Percentiles rank a stretch among this genome's conserved stretches.
Conservation (phyloP, 495 filamentous ascomycete genomes). For the Neurospora tetrasperma region DNA sequence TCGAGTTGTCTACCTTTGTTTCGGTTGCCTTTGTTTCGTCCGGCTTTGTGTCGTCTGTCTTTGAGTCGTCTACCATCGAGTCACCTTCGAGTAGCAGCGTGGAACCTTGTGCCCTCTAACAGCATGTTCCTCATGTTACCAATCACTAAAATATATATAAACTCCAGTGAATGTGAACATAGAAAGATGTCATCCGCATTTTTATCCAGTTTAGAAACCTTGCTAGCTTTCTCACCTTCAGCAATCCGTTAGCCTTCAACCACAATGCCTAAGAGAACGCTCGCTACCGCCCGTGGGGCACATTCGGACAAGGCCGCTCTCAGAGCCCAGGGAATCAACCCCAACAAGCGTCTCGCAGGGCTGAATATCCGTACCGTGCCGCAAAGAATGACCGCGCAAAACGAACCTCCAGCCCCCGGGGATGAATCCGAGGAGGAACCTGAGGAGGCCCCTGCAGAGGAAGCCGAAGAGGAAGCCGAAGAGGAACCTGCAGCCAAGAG, state of each 20-base stretch:
- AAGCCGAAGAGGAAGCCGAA: no score
- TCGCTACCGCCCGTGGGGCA: background rate
- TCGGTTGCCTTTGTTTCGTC: background rate
- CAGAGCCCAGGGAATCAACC: background rate
- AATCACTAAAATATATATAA: background rate
- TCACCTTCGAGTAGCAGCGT: background rate
- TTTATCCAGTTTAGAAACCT: background rate
- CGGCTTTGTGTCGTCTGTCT: background rate
- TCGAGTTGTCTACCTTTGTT: background rate
- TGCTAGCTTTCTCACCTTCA: background rate
- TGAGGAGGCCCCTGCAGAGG: background rate
- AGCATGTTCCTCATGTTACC: background rate
- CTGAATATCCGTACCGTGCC: background rate
- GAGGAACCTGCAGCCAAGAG: no score
- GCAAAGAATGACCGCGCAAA: background rate
- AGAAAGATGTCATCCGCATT: no score
- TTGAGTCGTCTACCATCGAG: background rate
- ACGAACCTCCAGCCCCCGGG: background rate
- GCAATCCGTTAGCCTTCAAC: background rate
- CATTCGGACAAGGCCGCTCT: background rate
- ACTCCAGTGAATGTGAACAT: background rate
- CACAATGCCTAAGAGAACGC: background rate
- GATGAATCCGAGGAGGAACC: background rate
- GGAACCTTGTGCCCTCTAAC: background rate
- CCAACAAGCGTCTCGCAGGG: background rate